These are phyloP conservation scores for Blastocystis sp. DNA, from an alignment of 352 stramenopile species.

Conservation along the genomic window DNA sequence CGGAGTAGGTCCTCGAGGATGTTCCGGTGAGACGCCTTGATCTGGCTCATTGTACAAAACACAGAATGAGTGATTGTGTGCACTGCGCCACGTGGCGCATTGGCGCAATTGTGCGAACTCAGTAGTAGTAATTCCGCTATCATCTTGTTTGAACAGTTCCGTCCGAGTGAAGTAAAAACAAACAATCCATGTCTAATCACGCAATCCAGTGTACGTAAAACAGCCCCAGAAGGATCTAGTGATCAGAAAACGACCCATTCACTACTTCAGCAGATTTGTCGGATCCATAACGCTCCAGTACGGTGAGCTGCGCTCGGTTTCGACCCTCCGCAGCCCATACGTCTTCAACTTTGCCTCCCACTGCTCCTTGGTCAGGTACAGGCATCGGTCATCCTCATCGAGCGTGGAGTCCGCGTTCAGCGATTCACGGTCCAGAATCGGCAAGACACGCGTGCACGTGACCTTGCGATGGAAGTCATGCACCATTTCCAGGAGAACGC, in stretches of 20 bases:
- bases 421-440: background rate
- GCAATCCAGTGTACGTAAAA: conserved; percentile 14
- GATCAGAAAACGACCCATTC: background rate
- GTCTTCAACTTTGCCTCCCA: conserved; percentile 2
- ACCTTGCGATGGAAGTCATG: conserved; percentile 40
- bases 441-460: background rate
- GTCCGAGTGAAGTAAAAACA: background rate
- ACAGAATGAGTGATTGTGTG: too few relatives aligned
- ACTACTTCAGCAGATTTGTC: background rate
- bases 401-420: background rate
- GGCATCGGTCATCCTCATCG: conserved; percentile 30
- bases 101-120: too few relatives aligned
- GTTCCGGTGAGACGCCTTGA: conserved; percentile 12
- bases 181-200: conserved; percentile 16
- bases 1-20: conserved; percentile 10
- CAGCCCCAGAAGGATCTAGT: background rate
- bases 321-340: background rate
- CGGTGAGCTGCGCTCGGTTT: background rate
- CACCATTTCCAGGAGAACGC: background rate
- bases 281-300: background rate
- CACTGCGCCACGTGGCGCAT: too few relatives aligned
- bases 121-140: too few relatives aligned
- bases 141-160: background rate
- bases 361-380: background rate
- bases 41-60: background rate